phyloP scores from a whole-genome alignment of 2,329 filamentous ascomycete species.

The Ascochyta koolunga region DNA sequence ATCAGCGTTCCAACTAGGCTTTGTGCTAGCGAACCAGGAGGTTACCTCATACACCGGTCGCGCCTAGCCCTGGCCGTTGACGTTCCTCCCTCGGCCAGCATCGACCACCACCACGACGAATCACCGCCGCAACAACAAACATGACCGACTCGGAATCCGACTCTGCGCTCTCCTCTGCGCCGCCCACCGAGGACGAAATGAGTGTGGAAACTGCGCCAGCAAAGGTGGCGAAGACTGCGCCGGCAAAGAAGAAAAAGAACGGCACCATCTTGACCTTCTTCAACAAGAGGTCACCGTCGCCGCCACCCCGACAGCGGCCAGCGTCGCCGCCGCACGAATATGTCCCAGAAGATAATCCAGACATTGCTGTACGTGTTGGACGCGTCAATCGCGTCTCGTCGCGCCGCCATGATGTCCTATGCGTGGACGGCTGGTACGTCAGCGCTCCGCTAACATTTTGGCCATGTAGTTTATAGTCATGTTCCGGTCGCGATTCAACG shows the following conservation, averaged over 20 bases:
- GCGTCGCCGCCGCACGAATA: conserved; percentile 91
- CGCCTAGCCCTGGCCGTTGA: conserved; percentile 34
- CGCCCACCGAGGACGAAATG: conserved; percentile 64
- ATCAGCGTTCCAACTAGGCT: conserved; percentile 24
- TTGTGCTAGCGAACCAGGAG: conserved; percentile 35
- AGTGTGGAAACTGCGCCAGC: conserved; percentile 31
- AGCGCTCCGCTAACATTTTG: conserved; percentile 40
- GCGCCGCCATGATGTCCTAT: conserved; percentile 29
- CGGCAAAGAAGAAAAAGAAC: conserved; percentile 42
- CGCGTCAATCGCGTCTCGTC: conserved; percentile 48
- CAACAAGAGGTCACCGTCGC: conserved; percentile 49
- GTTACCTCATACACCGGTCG: conserved; percentile 44
- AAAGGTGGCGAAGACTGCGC: conserved; percentile 31
- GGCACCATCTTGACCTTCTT: conserved; percentile 46
- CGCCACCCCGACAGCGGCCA: conserved; percentile 73
- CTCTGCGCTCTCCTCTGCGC: conserved; percentile 62
- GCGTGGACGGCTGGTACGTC: conserved; percentile 3
- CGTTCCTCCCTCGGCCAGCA: conserved; percentile 24
- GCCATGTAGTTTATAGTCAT: conserved; percentile 86
- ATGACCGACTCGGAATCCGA: conserved; percentile 65
- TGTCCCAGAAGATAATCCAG: conserved; percentile 85
- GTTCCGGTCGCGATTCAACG: conserved; percentile 92
- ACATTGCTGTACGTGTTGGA: conserved; percentile 79
- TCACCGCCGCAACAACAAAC: conserved; percentile 38
- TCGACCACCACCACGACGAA: conserved; percentile 30